These are phyloP conservation scores for Smallanthus sonchifolius DNA, from an alignment of 129 eudicot genomes.

Conservation along the genomic window DNA sequence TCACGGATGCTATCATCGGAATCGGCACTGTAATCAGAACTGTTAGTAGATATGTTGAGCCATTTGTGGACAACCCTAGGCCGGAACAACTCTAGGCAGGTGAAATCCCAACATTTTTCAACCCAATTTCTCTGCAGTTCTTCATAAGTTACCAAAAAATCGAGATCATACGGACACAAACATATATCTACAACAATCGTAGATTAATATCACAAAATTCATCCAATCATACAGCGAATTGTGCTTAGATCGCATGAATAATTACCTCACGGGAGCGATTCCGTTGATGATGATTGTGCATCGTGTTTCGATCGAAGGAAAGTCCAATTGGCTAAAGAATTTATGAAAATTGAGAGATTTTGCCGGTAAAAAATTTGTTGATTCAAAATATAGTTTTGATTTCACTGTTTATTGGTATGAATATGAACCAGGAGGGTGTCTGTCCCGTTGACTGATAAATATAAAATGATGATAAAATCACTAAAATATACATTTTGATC, in stretches of 20 bases:
- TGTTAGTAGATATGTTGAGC: conserved; percentile 45
- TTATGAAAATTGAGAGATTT: background rate
- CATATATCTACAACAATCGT: background rate
- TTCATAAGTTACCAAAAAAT: conserved; percentile 23
- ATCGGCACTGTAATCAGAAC: conserved; percentile 71
- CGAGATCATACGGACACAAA: background rate
- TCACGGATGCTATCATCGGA: conserved; percentile 40
- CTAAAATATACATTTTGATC: too few species aligned
- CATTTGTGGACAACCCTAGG: conserved; percentile 69
- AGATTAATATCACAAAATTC: background rate
- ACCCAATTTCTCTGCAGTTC: conserved; percentile 65
- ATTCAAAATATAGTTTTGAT: conserved; percentile 1
- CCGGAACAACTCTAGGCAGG: conserved; percentile 80
- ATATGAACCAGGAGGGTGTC: background rate
- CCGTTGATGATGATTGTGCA: conserved; percentile 13
- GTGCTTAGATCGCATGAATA: background rate
- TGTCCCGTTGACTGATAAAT: background rate
- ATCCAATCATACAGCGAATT: background rate
- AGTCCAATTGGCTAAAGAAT: background rate
- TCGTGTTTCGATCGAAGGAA: conserved; percentile 9
- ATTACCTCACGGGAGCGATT: conserved; percentile 25
- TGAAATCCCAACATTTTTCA: conserved; percentile 68
- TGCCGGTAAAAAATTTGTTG: background rate
- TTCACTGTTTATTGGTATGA: background rate
- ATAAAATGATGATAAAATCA: too few species aligned